Evolutionary conservation across 257 asterid genomes (phyloP), one percentile per base, ranked within the genome.

Genomic region (Solanum pinnatisectum): DNA sequence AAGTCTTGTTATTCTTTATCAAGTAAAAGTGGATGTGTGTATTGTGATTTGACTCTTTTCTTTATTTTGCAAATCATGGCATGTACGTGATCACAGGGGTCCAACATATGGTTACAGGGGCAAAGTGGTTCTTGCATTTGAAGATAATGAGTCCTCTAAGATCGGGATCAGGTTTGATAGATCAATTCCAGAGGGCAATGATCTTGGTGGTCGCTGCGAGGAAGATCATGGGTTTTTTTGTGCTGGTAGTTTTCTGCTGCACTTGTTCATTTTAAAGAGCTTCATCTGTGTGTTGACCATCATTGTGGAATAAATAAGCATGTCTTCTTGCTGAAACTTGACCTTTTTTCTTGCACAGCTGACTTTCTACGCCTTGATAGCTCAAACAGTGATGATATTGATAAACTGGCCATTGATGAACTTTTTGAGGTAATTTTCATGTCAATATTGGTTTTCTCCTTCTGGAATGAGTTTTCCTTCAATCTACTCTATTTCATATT

Each of bases 121-220:
- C 88, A 94, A 94, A 92, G 99, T 96, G 88, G 91, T 95, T 67
- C 96, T 95, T 90, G 91, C 99, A 72, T 96, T 94, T 89, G 99
- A 95, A 91, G 98, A 93, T 87, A 96, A 96, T 90, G 96, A 92
- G 87, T 92, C 94, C 88, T 95, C 99, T 32, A 96, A 96, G 93
- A 92, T 96, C 36, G 99, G 99, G 87, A 96, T 96, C 88, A 92
- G 99, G 91, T 96, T 96, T 93, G 99, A 96, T 91, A 93, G 85
- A 90, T 74, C 94, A 87, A 92, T 96, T 90, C 98, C 93, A 8
- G 99, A 94, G 85, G 99, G 99, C 85, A 95, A 88, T 90, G 98
- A 96, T 91, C 98, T 96, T 84, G 99, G 98, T 33, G 98, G 99
- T 88, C 94, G 78, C 86, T 96, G 99, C 88, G 99, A 96, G 91